Base-by-base conservation (phyloP, 495 filamentous ascomycete genomes). In the Lepidopterella palustris region DNA sequence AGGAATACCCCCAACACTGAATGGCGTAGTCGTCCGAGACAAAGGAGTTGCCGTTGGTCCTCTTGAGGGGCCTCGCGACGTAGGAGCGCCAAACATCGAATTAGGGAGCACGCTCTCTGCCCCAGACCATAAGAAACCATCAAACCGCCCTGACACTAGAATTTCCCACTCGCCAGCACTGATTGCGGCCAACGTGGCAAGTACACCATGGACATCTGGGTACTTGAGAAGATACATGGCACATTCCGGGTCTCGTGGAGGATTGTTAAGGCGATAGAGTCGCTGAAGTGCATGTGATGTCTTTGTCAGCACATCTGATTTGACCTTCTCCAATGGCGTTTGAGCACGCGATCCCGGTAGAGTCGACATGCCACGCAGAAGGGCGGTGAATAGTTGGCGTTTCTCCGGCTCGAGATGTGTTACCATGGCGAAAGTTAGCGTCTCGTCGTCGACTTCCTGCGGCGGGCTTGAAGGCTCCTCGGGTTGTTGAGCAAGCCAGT, bases 101-200 rank as follows among this genome's bases (percentile, higher is more conserved):
- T 68, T 67, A 26, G 71, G 71, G 45, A 79, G 66, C 13, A 76
- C 62, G 57, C 81, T 81, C 64, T 96, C 91, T 29, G 87, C 89
- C n/a, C 92, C 92, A 45, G 88, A 92, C 82, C 92, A 93, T 20
- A 98, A 82, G 75, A 98, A 97, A 4, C 92, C 92, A 69, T 98
- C 93, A 68, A 99, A 97, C 35, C 92, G 89, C 25, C 95, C 95
- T 0, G 92, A 97, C 26, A 87, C 89, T 28, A 99, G 81, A 42
- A 99, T 92, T 39, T 99, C 95, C 91, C 95, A 97, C 70, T 99
- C 95, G 15, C 84, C 84, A 26, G 86, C 79, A 63, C 83, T 90
- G 67, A 99, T 90, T 39, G 87, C 86, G 18, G 90, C 85, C 27
- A 99, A 82, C 1, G 93, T 97, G 26, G 86, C 83, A 23, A 99